Percentiles rank a stretch among this genome's conserved stretches.
phyloP scores from a whole-genome alignment of 768 basidiomycete species.

The Boletus reticulatus region DNA sequence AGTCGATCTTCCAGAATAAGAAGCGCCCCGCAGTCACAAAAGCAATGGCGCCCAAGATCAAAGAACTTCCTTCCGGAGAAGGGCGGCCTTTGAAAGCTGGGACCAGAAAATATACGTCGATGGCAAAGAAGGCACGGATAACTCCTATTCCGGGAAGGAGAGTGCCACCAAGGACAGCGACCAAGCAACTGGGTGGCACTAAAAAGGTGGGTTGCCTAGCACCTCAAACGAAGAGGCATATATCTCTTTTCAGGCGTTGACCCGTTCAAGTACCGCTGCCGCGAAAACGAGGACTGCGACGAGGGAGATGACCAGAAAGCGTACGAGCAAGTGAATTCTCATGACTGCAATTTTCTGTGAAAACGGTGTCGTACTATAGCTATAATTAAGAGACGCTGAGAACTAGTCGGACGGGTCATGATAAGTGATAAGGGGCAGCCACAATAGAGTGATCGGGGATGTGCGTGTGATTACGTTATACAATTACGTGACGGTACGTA shows the following conservation, averaged over 20 bases:
- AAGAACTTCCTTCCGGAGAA: not conserved
- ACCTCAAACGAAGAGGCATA: not conserved
- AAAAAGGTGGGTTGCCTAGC: constrained; percentile 8
- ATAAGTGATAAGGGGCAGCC: too few relatives aligned
- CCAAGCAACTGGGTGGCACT: not conserved
- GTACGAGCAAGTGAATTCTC: not conserved
- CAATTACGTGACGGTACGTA: constrained; percentile 29
- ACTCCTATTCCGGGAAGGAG: constrained; percentile 5
- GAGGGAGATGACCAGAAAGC: not conserved
- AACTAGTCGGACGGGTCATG: too few relatives aligned
- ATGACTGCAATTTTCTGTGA: too few relatives aligned
- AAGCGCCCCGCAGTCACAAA: not conserved
- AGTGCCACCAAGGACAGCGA: constrained; percentile 5
- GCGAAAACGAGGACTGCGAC: constrained; percentile 1
- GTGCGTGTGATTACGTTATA: constrained; percentile 23
- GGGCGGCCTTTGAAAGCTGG: constrained; percentile 2
- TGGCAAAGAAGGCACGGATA: constrained; percentile 25
- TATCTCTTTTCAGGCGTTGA: constrained; percentile 1
- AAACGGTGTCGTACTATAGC: too few relatives aligned
- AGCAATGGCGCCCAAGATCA: not conserved
- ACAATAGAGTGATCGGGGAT: constrained; percentile 18
- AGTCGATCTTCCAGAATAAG: constrained; percentile 8
- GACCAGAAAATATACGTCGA: constrained; percentile 23
- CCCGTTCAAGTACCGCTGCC: not conserved
- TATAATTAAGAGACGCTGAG: too few relatives aligned